Base-by-base conservation (phyloP, 176 grass and related monocot species). In the Sorghum bicolor region DNA sequence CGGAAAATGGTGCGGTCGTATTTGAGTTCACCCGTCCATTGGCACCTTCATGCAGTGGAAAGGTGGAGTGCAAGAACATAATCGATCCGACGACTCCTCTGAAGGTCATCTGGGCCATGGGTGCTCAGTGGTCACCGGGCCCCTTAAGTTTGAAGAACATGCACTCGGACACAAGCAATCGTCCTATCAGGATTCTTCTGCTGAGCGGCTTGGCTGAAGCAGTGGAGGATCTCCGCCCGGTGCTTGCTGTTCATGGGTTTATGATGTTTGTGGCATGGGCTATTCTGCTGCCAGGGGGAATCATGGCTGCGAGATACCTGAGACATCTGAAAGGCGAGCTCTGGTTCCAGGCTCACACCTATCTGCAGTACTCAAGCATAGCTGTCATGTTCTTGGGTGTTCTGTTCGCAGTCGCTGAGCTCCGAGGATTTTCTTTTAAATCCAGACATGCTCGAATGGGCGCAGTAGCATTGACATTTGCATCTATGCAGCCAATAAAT, bases 191-290 rank as follows among this genome's bases (percentile, higher is more conserved):
- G 34, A 83, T 94, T 83, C 77, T 90, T 29, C 37, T 94, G 64
- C 70, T 90, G 57, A 87, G 91, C 14, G 93, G 96, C 1, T 87
- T 87, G 69, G 89, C 93, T 7, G 93, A 95, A 53, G 96, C 87
- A 3, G 85, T 94, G 64, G 79, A 98, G 87, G 96, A 98, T 38
- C 58, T 93, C 22, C 88, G 85, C 6, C 91, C 92, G 1, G 91
- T 98, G 73, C 83, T 98, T 41, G 93, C 89, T 36, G 90, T 98
- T 82, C 93, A 95, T 64, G 96, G 93, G 0, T 94, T 98, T 31
- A 95, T 98, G 93, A 98, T 98, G 96, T 98, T 98, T 83, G 89
- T 98, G 34, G 85, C 96, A 14, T 98, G 91, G 96, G 93, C 91
- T 24, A 53, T 95, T 44, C 32, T 95, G 34, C 70, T 95, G 45